phyloP scores from a whole-genome alignment of 352 stramenopile species.

The Phytopythium ostracodes region DNA sequence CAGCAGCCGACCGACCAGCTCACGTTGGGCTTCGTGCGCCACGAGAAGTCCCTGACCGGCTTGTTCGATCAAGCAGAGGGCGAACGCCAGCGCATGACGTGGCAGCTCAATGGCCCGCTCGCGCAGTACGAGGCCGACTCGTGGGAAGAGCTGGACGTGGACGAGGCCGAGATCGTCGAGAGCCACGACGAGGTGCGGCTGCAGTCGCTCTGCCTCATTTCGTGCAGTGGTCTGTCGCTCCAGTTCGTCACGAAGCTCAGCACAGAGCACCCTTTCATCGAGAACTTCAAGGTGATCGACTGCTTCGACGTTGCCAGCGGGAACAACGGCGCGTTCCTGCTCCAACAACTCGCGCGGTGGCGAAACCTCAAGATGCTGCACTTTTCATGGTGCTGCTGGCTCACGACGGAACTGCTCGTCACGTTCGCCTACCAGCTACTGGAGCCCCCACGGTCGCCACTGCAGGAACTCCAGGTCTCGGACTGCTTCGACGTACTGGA shows the following conservation, averaged over 20 bases:
- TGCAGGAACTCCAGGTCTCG: constrained; percentile 51
- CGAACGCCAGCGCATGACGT: constrained; percentile 40
- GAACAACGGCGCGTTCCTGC: constrained; percentile 34
- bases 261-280: constrained; percentile 43
- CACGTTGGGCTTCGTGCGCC: constrained; percentile 64
- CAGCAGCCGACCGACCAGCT: constrained; percentile 53
- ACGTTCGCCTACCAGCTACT: constrained; percentile 67
- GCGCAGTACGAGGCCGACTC: constrained; percentile 45
- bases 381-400: constrained; percentile 81
- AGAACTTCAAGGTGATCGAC: constrained; percentile 60
- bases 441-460: constrained; percentile 35
- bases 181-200: constrained; percentile 51
- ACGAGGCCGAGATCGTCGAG: constrained; percentile 62
- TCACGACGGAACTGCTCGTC: constrained; percentile 72
- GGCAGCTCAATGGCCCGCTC: constrained; percentile 23
- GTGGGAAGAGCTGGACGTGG: constrained; percentile 70
- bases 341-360: constrained; percentile 47
- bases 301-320: constrained; percentile 56
- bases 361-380: constrained; percentile 57
- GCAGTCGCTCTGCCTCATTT: constrained; percentile 62
- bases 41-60: constrained; percentile 40
- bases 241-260: constrained; percentile 40
- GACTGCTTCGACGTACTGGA: constrained; percentile 76
- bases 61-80: constrained; percentile 31
- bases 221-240: constrained; percentile 52